Percentiles rank a stretch among this genome's conserved stretches.
Conservation (phyloP, 2,329 filamentous ascomycete genomes). For the Ceratocystis cacaofunesta region DNA sequence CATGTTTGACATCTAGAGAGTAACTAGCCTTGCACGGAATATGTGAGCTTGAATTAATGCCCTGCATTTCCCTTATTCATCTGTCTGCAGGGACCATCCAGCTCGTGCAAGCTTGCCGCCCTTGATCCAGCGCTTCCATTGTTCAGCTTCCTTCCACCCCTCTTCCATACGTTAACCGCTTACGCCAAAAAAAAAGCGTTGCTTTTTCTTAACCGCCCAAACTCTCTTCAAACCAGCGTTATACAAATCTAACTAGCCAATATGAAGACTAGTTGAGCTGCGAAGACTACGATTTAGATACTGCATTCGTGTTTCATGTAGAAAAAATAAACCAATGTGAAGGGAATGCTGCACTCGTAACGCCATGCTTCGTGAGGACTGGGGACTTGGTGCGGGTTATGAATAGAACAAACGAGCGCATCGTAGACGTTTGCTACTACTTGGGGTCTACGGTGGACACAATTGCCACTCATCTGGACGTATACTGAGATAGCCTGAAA, state of each 20-base stretch:
- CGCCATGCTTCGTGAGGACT: background rate
- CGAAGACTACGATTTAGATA: slow-evolving; percentile 1
- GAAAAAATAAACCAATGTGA: background rate
- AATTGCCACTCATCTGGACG: background rate
- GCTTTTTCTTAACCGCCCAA: slow-evolving; percentile 8
- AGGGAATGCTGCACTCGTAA: background rate
- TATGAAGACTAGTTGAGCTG: slow-evolving; percentile 6
- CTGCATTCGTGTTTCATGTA: slow-evolving; percentile 7
- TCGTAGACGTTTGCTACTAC: background rate
- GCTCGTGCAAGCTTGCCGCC: slow-evolving; percentile 14
- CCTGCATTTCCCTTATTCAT: background rate
- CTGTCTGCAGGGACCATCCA: background rate
- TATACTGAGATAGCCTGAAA: background rate
- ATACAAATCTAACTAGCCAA: slow-evolving; percentile 4
- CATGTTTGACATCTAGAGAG: too few species aligned
- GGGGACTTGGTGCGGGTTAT: background rate
- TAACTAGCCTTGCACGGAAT: too few species aligned
- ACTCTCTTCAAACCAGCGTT: slow-evolving; percentile 2
- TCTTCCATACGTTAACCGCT: slow-evolving; percentile 8
- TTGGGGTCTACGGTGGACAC: background rate
- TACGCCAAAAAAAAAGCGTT: background rate
- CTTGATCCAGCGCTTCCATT: slow-evolving; percentile 17
- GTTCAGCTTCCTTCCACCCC: slow-evolving; percentile 12
- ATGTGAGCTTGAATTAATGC: background rate
- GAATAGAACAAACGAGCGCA: background rate